A percentile compares a stretch with the other conserved stretches of the same genome.
Conservation (phyloP, 352 stramenopile genomes). For the Plasmopara viticola region DNA sequence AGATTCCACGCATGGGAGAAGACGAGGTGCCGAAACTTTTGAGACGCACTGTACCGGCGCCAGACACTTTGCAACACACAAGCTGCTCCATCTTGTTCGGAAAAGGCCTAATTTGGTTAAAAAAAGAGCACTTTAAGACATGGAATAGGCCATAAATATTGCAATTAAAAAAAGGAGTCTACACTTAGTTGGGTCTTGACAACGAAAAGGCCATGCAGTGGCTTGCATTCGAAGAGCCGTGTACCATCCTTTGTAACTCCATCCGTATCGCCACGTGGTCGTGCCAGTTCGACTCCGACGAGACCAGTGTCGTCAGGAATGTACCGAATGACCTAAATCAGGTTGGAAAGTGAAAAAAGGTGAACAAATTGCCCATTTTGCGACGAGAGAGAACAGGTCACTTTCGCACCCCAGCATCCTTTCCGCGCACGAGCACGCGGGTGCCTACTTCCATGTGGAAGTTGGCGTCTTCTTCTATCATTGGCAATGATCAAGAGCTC, state of each 20-base stretch:
- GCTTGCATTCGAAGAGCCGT: constrained; percentile 78
- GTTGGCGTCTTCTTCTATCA: constrained; percentile 13
- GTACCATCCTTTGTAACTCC: constrained; percentile 57
- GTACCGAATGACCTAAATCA: constrained; percentile 56
- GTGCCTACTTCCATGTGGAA: constrained; percentile 23
- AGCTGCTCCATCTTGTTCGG: constrained; percentile 58
- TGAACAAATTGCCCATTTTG: constrained; percentile 9
- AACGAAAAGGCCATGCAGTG: constrained; percentile 80
- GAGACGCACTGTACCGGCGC: constrained; percentile 57
- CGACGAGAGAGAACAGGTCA: constrained; percentile 5
- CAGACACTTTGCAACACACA: constrained; percentile 74
- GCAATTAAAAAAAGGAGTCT: constrained; percentile 1
- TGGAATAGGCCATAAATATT: too few species aligned
- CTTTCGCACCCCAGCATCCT: constrained; percentile 63
- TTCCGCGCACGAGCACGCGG: constrained; percentile 72
- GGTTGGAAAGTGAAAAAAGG: not conserved
- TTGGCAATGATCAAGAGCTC: constrained; percentile 3
- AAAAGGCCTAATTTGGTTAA: constrained; percentile 52
- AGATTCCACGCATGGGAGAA: constrained; percentile 85
- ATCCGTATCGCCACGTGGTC: constrained; percentile 69
- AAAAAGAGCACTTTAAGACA: too few species aligned
- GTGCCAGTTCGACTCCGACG: constrained; percentile 84
- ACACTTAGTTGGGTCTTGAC: constrained; percentile 70
- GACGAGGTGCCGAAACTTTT: constrained; percentile 79
- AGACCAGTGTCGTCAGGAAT: constrained; percentile 42